Base-by-base conservation (phyloP, 192 early-diverging fungal genomes). In the Radiomyces spectabilis region DNA sequence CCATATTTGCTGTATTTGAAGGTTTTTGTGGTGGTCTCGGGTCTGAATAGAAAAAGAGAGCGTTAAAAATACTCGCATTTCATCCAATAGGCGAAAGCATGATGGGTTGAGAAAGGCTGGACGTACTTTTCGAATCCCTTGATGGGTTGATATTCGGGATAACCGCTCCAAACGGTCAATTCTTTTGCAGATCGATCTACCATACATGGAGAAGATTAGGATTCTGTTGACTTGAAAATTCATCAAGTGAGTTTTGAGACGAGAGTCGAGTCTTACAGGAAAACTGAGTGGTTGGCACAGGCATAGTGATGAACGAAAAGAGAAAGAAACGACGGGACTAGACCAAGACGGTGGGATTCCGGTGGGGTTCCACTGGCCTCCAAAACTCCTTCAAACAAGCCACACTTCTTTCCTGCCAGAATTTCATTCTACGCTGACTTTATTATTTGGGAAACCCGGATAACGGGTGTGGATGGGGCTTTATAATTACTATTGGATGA, bases 1-100 rank as follows among this genome's bases (percentile, higher is more conserved):
- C 86, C 85, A 55, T 93, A 73, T 62, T 81, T 77, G 68, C 85
- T 89, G 70, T 91, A 93, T 34, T 77, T 34, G 34, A 59, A 52
- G 10, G 16, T 25, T 40, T 9, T 42, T 16, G 31, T 41, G 21
- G 38, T 51, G 25, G 15, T 35, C 50, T 25, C 26, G 42, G 41
- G 53, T 38, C 19, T 53, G 10, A 26, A 19, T 21, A 29, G 55
- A 30, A 51, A 50, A 44, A 42, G 25, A 45, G 19, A 25, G 25
- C 35, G 21, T 10, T n/a, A 12, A 42, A 22, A 12, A 31, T 4
- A 54, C 21, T 22, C 27, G 42, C 29, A 10, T 34, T 51, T 13
- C 25, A 15, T 15, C 16, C 7, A 31, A 30, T 38, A 12, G 41
- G 9, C 31, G 24, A 39, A 26, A 38, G 1, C 12, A 38, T 2